A percentile compares a stretch with the other conserved stretches of the same genome.
phyloP scores from a whole-genome alignment of 345 rosid genomes.

The Melaleuca quinquenervia region DNA sequence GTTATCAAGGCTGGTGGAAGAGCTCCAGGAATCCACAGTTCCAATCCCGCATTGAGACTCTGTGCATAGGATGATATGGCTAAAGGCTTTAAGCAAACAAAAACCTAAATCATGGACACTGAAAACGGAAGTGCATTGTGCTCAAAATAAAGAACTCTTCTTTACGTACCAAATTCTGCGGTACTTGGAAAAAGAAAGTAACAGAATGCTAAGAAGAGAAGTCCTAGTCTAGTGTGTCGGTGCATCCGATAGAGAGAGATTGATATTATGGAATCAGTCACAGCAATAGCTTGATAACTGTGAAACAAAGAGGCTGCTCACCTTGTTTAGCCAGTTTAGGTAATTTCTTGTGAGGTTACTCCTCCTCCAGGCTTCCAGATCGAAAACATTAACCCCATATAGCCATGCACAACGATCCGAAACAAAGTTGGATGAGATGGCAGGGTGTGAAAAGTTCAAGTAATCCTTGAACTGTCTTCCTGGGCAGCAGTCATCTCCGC shows the following conservation, averaged over 20 bases:
- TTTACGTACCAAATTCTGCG: neutral
- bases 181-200: neutral
- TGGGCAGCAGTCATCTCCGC: conserved; percentile 74
- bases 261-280: neutral
- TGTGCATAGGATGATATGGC: conserved; percentile 4
- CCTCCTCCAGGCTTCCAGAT: conserved; percentile 85
- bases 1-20: conserved; percentile 74
- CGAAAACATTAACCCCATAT: conserved; percentile 76
- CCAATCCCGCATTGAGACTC: conserved; percentile 59
- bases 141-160: neutral
- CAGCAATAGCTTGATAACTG: neutral
- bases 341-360: conserved; percentile 50
- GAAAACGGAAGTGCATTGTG: neutral
- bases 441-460: conserved; percentile 75
- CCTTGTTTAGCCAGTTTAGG: conserved; percentile 64
- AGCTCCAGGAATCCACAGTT: conserved; percentile 76
- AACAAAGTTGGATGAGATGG: conserved; percentile 48
- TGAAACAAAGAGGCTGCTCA: conserved; percentile 16
- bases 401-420: conserved; percentile 69
- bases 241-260: neutral
- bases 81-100: neutral
- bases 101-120: neutral
- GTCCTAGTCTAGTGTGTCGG: neutral
- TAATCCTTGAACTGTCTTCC: conserved; percentile 72
- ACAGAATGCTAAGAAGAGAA: neutral